Conservation (phyloP, 495 filamentous ascomycete genomes). For the Tuber indicum region DNA sequence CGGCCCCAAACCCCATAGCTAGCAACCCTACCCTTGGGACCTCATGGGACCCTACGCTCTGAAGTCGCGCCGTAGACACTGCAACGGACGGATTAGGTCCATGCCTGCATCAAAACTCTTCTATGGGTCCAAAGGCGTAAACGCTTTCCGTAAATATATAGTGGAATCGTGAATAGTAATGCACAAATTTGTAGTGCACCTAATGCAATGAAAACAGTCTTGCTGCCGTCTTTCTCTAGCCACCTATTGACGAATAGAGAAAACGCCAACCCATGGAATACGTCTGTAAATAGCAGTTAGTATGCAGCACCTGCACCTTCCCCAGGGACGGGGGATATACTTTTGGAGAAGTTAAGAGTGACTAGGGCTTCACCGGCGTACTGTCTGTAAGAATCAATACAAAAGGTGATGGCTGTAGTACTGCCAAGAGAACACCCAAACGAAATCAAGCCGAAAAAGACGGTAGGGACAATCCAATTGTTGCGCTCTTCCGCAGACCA, state of each 20-base stretch:
- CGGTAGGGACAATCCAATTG: slow-evolving; percentile 81
- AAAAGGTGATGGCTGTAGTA: slow-evolving; percentile 93
- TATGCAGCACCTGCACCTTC: not conserved
- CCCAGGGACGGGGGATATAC: slow-evolving; percentile 43
- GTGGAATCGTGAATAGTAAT: slow-evolving; percentile 70
- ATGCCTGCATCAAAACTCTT: slow-evolving; percentile 82
- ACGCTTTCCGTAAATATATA: slow-evolving; percentile 95
- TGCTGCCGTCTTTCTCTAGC: slow-evolving; percentile 67
- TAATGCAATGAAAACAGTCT: slow-evolving; percentile 70
- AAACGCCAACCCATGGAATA: slow-evolving; percentile 84
- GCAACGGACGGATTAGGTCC: slow-evolving; percentile 20
- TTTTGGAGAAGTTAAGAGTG: slow-evolving; percentile 91
- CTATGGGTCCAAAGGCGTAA: slow-evolving; percentile 94
- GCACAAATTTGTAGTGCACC: slow-evolving; percentile 80
- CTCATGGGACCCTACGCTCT: not conserved
- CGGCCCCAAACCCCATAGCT: not conserved
- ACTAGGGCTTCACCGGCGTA: slow-evolving; percentile 94
- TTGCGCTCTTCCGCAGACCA: slow-evolving; percentile 74
- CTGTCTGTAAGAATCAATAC: slow-evolving; percentile 86
- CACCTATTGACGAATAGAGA: slow-evolving; percentile 85
- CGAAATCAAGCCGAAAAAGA: slow-evolving; percentile 87
- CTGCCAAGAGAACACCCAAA: slow-evolving; percentile 89
- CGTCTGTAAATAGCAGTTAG: slow-evolving; percentile 49
- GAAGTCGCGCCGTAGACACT: not conserved
- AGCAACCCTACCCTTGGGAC: not conserved